phyloP scores from a whole-genome alignment of 805 yeast genomes.

The Jamesozyma hellenica region DNA sequence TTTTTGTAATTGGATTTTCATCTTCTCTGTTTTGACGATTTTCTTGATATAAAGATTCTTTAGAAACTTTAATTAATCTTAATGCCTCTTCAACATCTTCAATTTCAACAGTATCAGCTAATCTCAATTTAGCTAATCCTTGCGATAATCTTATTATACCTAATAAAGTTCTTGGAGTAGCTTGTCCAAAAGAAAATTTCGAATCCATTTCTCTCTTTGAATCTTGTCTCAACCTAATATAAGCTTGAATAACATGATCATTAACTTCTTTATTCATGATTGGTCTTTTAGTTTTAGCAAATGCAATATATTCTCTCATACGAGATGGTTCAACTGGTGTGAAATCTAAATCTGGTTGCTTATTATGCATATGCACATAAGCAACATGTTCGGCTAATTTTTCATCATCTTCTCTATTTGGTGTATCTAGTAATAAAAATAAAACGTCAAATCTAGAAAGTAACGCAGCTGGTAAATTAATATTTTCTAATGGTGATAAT shows the following conservation, averaged over 20 bases:
- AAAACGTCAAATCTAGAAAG: conserved; percentile 88
- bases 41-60: conserved; percentile 60
- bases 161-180: conserved; percentile 88
- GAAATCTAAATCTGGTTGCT: conserved; percentile 68
- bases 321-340: conserved; percentile 70
- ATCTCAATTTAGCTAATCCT: conserved; percentile 84
- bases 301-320: conserved; percentile 78
- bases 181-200: conserved; percentile 72
- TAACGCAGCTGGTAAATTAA: conserved; percentile 92
- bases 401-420: conserved; percentile 70
- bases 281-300: conserved; percentile 80
- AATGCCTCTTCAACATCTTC: conserved; percentile 95
- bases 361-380: conserved; percentile 86
- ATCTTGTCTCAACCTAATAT: conserved; percentile 87
- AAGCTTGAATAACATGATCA: conserved; percentile 74
- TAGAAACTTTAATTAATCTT: conserved; percentile 77
- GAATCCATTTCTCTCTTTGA: conserved; percentile 70
- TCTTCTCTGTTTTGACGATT: conserved; percentile 46
- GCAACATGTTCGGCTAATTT: conserved; percentile 89
- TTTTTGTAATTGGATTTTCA: conserved; percentile 53
- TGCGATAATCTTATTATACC: conserved; percentile 89
- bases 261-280: conserved; percentile 74
- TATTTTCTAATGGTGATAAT: conserved; percentile 86
- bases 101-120: conserved; percentile 55
- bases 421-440: conserved; percentile 78